phyloP scores from a whole-genome alignment of 441 rosid species.

The Metrosideros polymorpha region DNA sequence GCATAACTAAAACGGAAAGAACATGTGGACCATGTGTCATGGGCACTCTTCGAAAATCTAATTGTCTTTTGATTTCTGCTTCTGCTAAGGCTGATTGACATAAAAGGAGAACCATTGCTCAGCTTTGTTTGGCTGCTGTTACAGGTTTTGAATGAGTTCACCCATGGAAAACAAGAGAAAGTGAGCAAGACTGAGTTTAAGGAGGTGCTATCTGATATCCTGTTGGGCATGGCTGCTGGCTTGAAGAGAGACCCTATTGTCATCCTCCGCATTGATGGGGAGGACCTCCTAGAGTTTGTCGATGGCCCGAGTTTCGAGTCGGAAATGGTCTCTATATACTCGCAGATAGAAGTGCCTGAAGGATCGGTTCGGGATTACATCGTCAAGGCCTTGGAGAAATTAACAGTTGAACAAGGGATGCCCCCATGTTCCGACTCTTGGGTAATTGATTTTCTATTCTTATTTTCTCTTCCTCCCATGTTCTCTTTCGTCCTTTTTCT shows the following conservation, averaged over 20 bases:
- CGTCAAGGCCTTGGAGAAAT: conserved; percentile 48
- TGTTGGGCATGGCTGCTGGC: conserved; percentile 96
- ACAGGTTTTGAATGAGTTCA: conserved; percentile 81
- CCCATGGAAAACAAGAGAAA: conserved; percentile 65
- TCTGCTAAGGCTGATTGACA: not conserved
- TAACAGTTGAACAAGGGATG: conserved; percentile 90
- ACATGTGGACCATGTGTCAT: not conserved
- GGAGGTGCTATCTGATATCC: conserved; percentile 79
- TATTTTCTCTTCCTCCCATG: not conserved
- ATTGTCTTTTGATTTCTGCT: not conserved
- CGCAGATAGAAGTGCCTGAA: conserved; percentile 31
- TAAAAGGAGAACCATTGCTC: not conserved
- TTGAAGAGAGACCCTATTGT: conserved; percentile 90
- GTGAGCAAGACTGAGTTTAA: conserved; percentile 78
- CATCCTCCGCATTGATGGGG: conserved; percentile 94
- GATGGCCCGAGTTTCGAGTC: conserved; percentile 55
- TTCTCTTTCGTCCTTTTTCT: not conserved
- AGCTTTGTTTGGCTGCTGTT: not conserved
- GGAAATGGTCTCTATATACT: conserved; percentile 49
- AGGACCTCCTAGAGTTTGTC: conserved; percentile 78
- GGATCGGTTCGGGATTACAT: conserved; percentile 39
- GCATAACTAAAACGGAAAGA: not conserved
- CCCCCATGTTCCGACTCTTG: conserved; percentile 83
- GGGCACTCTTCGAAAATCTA: not conserved
- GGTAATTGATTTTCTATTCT: conserved; percentile 29